A percentile compares a stretch with the other conserved stretches of the same genome.
Evolutionary conservation across 352 stramenopile species (phyloP).

Genomic region (Phytophthora constricta): DNA sequence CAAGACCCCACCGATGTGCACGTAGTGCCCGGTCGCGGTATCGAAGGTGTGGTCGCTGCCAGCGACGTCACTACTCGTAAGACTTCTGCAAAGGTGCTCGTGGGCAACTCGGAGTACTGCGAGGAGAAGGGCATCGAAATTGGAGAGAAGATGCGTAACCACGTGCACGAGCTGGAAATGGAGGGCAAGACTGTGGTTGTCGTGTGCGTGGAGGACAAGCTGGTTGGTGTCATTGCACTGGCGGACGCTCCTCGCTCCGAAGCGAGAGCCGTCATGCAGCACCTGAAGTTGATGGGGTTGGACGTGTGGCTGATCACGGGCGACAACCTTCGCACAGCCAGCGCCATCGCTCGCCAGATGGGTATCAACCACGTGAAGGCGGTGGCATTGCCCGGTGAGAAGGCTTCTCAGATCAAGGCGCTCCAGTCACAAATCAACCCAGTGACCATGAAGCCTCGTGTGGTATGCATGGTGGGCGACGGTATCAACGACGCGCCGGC

Average conservation of each 20-base stretch:
- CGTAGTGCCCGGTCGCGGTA: constrained; percentile 78
- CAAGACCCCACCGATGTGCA: constrained; percentile 78
- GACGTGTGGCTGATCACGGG: constrained; percentile 91
- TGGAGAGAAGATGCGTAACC: constrained; percentile 56
- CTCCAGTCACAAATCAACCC: constrained; percentile 76
- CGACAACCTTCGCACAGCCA: constrained; percentile 93
- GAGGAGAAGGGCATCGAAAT: constrained; percentile 82
- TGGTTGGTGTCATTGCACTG: constrained; percentile 80
- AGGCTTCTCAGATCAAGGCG: constrained; percentile 92
- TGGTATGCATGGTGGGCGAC: constrained; percentile 94
- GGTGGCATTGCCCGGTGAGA: constrained; percentile 93
- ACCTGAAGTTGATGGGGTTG: constrained; percentile 82
- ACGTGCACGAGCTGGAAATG: constrained; percentile 86
- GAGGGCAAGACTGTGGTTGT: constrained; percentile 88
- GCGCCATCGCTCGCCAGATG: constrained; percentile 88
- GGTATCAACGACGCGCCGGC: constrained; percentile 96
- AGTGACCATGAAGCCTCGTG: constrained; percentile 72
- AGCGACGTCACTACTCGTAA: constrained; percentile 24
- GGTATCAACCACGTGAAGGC: constrained; percentile 89
- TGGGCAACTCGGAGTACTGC: constrained; percentile 84
- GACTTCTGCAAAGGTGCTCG: constrained; percentile 53
- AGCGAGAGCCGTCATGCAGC: constrained; percentile 70
- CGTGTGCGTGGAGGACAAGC: constrained; percentile 70
- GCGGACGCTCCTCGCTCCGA: constrained; percentile 80
- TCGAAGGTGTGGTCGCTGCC: constrained; percentile 65